Evolutionary conservation across 2,329 filamentous ascomycete genomes (phyloP), one percentile per base, ranked within the genome.

Genomic region (Sclerotinia subarctica): DNA sequence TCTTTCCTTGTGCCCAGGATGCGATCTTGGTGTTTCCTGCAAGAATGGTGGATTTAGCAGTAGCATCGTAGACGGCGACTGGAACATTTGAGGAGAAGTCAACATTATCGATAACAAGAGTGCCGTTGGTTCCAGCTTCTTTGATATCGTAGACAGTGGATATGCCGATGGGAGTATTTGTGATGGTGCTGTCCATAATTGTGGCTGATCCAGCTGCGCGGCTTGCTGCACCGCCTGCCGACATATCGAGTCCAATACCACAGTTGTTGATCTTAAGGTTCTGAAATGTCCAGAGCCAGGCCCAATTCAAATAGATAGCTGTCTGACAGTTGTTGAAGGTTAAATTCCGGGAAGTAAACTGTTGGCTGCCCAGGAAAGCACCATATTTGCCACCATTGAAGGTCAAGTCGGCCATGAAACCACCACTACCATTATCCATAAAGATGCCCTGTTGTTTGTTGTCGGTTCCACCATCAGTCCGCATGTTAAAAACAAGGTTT

Each of bases 271-370:
- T 91, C 57, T 81, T 84, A 49, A 96, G 73, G 47, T 86, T 90
- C 77, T 94, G 92, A 80, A 95, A 87, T 56, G 89, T 88, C 90
- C 91, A 96, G 24, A 88, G 83, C 93, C 93, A 96, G 81, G 94
- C 92, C 93, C 93, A 96, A 82, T 93, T 93, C 88, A 95, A 90
- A 80, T 86, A 92, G 71, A 96, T 88, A 70, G 91, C 93, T 2
- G 92, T 96, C 76, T 92, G 85, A 82, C 91, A 94, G 78, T 86
- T 84, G 78, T 91, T 92, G 84, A 96, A 96, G 47, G 85, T 90
- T 77, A 95, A 76, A 79, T 96, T 95, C 73, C 92, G 89, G 38
- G 88, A 90, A 51, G 92, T 94, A 79, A 94, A 95, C 79, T 96
- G 93, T 80, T 96, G 93, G 79, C 89, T 93, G 62, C 93, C 93